phyloP scores from a whole-genome alignment of 805 yeast genomes.

The Yamadazyma tumulicola region DNA sequence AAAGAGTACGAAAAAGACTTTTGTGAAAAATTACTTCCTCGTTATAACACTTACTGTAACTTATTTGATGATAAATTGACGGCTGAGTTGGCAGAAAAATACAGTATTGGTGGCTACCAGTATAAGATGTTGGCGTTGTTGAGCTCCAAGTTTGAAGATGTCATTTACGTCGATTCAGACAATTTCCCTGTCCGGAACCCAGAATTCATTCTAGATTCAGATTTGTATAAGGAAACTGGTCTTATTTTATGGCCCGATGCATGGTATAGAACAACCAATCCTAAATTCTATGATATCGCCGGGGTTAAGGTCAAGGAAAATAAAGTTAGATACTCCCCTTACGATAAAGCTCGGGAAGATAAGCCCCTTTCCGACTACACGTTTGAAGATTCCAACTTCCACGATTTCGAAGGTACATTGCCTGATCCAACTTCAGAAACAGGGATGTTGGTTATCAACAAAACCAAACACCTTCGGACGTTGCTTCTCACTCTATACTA shows the following conservation, averaged over 20 bases:
- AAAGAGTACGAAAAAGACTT: constrained; percentile 45
- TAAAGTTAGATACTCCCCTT: constrained; percentile 30
- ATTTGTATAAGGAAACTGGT: constrained; percentile 43
- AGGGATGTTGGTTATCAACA: constrained; percentile 64
- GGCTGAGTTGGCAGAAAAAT: constrained; percentile 13
- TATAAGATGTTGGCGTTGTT: constrained; percentile 56
- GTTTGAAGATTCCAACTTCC: constrained; percentile 40
- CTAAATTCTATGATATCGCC: constrained; percentile 55
- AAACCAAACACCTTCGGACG: constrained; percentile 55
- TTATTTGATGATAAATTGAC: constrained; percentile 32
- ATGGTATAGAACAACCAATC: constrained; percentile 68
- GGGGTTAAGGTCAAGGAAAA: constrained; percentile 29
- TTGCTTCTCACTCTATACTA: constrained; percentile 60
- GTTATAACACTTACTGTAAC: constrained; percentile 44
- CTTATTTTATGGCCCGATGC: constrained; percentile 66
- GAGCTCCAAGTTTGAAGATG: constrained; percentile 52
- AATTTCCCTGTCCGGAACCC: constrained; percentile 42
- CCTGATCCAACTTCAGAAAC: constrained; percentile 71
- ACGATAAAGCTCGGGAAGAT: constrained; percentile 32
- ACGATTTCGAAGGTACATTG: constrained; percentile 59
- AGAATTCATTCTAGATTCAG: constrained; percentile 45
- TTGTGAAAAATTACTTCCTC: constrained; percentile 43
- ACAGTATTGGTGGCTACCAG: constrained; percentile 44
- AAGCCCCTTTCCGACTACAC: constrained; percentile 22
- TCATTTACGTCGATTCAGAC: constrained; percentile 51